Base-by-base conservation (phyloP, 805 yeast genomes). In the Wilhelminamyces savonicus region DNA sequence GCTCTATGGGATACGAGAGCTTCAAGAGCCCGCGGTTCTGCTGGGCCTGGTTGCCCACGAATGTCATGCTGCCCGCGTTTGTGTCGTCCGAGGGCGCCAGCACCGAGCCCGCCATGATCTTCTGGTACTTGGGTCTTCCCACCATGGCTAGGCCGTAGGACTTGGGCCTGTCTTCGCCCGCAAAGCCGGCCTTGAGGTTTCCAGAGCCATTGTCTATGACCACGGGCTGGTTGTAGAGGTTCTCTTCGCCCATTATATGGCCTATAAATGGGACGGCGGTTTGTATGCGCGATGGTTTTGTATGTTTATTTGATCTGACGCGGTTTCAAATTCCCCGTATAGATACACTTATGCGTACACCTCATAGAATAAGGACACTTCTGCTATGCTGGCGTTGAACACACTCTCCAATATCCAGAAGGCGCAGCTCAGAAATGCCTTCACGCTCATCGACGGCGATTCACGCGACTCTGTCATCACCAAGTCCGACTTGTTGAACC, bases 81-180 rank as follows among this genome's bases (percentile, higher is more conserved):
- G 26, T n/a, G 12, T n/a, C 17, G 6, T 19, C 21, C 14, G 21
- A 6, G 8, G 16, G 6, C 34, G 40, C 32, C 21, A 45, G 23
- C 39, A 56, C 40, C 13, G 61, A 46, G 8, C 65, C 66, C 7
- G 94, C 83, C 90, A 83, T 85, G 29, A 83, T 73, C 46, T 83
- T 78, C 21, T 77, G 71, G 51, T 88, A 90, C 50, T 86, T 88
- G 8, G 94, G 90, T 33, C 79, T 62, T 4, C 97, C 97, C 3
- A 85, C 69, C 17, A 79, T 56, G 14, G 85, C 60, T 3, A 87
- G 76, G 17, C 76, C 74, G 41, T 66, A 68, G 26, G 72, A 54
- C 44, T 75, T 71, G 3, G 97, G 97, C 41, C 65, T 71, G 28
- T 85, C 92, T 41, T 83, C 94, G 14, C 97, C 96, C 1, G 96